These are phyloP conservation scores for Claviceps fusiformis DNA, from an alignment of 2,329 filamentous ascomycete species.

Conservation along the genomic window DNA sequence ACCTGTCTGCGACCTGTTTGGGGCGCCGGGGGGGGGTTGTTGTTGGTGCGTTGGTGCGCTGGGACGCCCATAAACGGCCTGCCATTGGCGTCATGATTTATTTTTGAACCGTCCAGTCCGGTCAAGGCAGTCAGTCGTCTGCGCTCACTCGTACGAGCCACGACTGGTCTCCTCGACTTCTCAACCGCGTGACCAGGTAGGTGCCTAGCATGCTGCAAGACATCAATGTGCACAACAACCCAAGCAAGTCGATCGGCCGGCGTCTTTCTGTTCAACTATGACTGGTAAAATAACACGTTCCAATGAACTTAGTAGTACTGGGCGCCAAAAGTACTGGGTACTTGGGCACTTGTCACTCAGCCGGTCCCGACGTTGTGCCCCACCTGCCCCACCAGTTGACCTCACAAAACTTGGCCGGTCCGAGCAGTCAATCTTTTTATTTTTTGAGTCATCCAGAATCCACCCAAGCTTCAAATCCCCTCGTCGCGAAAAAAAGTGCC, in stretches of 20 bases:
- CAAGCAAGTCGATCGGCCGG: not conserved
- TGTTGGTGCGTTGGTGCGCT: too few species aligned
- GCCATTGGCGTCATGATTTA: not conserved
- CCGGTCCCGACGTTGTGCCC: not conserved
- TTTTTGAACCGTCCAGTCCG: not conserved
- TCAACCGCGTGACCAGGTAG: too few species aligned
- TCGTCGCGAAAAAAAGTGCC: slow-evolving; percentile 2
- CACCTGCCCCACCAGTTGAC: not conserved
- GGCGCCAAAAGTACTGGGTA: too few species aligned
- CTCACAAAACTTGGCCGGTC: not conserved
- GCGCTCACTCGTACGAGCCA: too few species aligned
- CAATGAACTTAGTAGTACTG: too few species aligned
- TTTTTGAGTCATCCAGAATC: not conserved
- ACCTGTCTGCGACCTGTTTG: not conserved
- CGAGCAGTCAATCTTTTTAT: not conserved
- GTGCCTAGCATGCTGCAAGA: too few species aligned
- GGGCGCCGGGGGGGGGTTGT: too few species aligned
- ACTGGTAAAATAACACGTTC: not conserved
- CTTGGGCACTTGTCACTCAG: not conserved
- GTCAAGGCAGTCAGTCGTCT: too few species aligned
- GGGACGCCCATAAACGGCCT: not conserved
- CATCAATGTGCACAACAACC: not conserved
- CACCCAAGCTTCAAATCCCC: not conserved
- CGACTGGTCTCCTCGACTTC: too few species aligned
- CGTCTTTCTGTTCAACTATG: not conserved